Conservation (phyloP, 345 rosid genomes). For the Raphanus raphanistrum region DNA sequence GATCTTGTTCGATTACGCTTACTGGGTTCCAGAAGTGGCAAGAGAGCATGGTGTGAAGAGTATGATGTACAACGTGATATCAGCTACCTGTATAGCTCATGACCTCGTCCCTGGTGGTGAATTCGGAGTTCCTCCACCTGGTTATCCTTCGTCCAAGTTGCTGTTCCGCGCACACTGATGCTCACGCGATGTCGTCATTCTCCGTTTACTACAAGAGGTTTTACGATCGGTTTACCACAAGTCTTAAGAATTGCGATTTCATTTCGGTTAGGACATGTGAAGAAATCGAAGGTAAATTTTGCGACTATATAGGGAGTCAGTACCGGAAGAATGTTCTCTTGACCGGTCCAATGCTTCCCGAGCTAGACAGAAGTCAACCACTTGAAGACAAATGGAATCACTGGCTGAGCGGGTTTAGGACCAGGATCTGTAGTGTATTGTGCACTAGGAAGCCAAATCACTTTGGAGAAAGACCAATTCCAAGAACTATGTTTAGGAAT, state of each 20-base stretch:
- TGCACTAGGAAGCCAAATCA: constrained; percentile 47
- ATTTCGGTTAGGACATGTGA: constrained; percentile 41
- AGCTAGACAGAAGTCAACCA: constrained; percentile 1
- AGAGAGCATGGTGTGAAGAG: constrained; percentile 6
- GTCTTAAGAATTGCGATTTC: constrained; percentile 38
- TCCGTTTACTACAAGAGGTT: constrained; percentile 24
- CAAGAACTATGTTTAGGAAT: constrained; percentile 50
- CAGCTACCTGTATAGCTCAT: constrained; percentile 20
- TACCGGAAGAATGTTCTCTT: constrained; percentile 31
- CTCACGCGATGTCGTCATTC: constrained; percentile 5
- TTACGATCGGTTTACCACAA: not conserved
- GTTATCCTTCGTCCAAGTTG: constrained; percentile 38
- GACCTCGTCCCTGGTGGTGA: constrained; percentile 25
- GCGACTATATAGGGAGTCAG: constrained; percentile 33
- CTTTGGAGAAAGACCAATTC: constrained; percentile 38
- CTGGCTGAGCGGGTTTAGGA: constrained; percentile 19
- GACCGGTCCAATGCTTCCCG: constrained; percentile 46
- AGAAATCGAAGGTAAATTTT: constrained; percentile 46
- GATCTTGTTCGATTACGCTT: constrained; percentile 36
- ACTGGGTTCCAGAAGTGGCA: constrained; percentile 35
- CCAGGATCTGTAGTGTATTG: constrained; percentile 37
- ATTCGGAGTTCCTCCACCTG: constrained; percentile 25
- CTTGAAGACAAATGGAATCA: constrained; percentile 37
- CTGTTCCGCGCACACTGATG: constrained; percentile 11
- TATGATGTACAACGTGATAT: constrained; percentile 6